Evolutionary conservation across 2,329 filamentous ascomycete species (phyloP).

Genomic region (Helotiales sp.): DNA sequence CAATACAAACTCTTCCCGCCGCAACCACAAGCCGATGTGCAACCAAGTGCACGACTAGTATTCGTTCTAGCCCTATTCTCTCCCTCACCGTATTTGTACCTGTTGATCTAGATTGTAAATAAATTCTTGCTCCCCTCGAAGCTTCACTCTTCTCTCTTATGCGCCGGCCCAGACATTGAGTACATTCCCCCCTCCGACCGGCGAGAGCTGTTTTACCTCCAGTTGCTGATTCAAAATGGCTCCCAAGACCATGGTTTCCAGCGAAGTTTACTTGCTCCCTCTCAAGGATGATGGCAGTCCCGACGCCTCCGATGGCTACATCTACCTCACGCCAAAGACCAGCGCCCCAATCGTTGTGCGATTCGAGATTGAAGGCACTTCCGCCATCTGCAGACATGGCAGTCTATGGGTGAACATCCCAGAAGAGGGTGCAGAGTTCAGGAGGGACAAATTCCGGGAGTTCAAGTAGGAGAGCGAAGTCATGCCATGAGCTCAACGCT

Average conservation of each 20-base stretch:
- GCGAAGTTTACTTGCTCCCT: constrained; percentile 81
- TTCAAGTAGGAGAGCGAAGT: constrained; percentile 69
- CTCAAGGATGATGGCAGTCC: constrained; percentile 93
- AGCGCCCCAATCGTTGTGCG: constrained; percentile 76
- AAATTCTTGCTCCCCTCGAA: background rate
- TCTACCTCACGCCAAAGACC: constrained; percentile 79
- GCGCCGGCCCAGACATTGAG: background rate
- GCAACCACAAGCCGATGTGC: background rate
- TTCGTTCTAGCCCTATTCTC: background rate
- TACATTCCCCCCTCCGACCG: background rate
- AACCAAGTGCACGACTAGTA: background rate
- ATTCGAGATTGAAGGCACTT: constrained; percentile 91
- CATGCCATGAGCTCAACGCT: constrained; percentile 8
- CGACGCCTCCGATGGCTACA: constrained; percentile 83
- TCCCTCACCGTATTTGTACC: constrained; percentile 1
- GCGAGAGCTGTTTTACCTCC: background rate
- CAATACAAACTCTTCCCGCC: background rate
- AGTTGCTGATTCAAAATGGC: constrained; percentile 44
- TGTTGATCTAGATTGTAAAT: constrained; percentile 3
- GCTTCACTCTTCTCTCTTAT: background rate
- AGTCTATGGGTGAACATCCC: constrained; percentile 98
- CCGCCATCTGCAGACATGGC: constrained; percentile 91
- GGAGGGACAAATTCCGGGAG: constrained; percentile 77
- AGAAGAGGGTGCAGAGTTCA: constrained; percentile 71
- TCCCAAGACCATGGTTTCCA: constrained; percentile 62